Percentiles rank a stretch among this genome's conserved stretches.
Conservation (phyloP, 441 rosid genomes). For the Theobroma grandiflorum region DNA sequence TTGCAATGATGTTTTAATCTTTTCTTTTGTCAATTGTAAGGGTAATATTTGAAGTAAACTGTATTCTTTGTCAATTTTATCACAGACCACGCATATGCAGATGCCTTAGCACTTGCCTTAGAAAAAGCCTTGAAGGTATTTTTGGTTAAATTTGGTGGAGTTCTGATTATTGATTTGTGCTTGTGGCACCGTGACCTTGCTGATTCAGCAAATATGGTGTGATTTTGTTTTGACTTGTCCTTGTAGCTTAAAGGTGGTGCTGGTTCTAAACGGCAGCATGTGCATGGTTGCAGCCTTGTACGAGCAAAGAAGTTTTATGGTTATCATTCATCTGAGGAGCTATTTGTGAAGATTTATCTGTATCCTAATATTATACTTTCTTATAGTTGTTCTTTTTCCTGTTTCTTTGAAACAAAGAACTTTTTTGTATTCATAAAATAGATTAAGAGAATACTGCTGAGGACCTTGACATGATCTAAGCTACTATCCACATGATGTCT, state of each 20-base stretch:
- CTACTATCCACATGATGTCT: conserved; percentile 87
- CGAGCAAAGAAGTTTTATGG: conserved; percentile 93
- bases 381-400: background rate
- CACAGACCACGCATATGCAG: conserved; percentile 60
- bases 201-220: conserved; percentile 25
- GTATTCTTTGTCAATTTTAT: conserved; percentile 24
- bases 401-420: conserved; percentile 6
- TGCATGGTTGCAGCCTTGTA: conserved; percentile 86
- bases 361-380: conserved; percentile 57
- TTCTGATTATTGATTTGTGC: conserved; percentile 15
- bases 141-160: conserved; percentile 18
- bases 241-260: conserved; percentile 75
- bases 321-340: conserved; percentile 82
- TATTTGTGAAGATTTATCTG: conserved; percentile 88
- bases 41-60: conserved; percentile 5
- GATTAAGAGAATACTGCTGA: conserved; percentile 23
- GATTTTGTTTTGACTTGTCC: conserved; percentile 35
- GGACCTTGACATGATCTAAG: conserved; percentile 66
- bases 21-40: background rate
- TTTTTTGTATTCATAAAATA: conserved; percentile 16
- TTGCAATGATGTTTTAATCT: conserved; percentile 18
- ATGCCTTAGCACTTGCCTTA: conserved; percentile 62
- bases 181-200: conserved; percentile 11
- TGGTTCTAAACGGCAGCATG: conserved; percentile 84
- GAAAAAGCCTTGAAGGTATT: conserved; percentile 92